Base-by-base conservation (phyloP, 2,329 filamentous ascomycete genomes). In the Remersonia thermophila region DNA sequence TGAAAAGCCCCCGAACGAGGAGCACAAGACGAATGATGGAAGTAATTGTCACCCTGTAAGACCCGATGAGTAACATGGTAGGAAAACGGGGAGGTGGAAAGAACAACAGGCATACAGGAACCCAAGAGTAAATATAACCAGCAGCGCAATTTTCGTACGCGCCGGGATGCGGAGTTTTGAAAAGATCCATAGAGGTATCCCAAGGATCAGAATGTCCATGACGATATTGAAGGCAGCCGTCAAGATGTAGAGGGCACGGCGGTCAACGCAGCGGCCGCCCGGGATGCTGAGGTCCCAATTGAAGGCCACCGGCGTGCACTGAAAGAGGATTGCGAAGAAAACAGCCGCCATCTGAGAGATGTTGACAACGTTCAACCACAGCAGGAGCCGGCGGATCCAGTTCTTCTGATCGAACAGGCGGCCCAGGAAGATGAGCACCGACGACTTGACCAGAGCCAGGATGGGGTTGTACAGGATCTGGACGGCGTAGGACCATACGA, bases 221-320 rank as follows among this genome's bases (percentile, higher is more conserved):
- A 55, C 40, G 20, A 69, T 66, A 36, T 63, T 66, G 33, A 66
- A 51, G 0, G 44, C 55, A 1, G 64, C 58, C 3, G 51, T 55
- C 35, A 55, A 54, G 15, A 56, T 48, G 39, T 51, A 55, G 3
- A 55, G 42, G 4, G 47, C 17, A 11, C 48, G 44, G 31, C 50
- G 48, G 33, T 52, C 38, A 20, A 55, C 43, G 51, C 62, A 67
- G 18, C 51, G 53, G 18, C 61, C 57, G 3, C 49, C 49, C 15
- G 54, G 56, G 36, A 63, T 49, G 31, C 63, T 52, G 7, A 55
- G 50, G 42, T 66, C 37, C 66, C 66, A 70, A 47, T 60, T 60
- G 42, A 56, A 63, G 8, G 50, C 38, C 7, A 67, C 49, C 0
- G 64, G 64, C 6, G 49, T 42, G 47, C 63, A 66, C 34, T 62